Evolutionary conservation across 2,329 filamentous ascomycete genomes (phyloP).

Genomic region (Stenocarpella maydis): DNA sequence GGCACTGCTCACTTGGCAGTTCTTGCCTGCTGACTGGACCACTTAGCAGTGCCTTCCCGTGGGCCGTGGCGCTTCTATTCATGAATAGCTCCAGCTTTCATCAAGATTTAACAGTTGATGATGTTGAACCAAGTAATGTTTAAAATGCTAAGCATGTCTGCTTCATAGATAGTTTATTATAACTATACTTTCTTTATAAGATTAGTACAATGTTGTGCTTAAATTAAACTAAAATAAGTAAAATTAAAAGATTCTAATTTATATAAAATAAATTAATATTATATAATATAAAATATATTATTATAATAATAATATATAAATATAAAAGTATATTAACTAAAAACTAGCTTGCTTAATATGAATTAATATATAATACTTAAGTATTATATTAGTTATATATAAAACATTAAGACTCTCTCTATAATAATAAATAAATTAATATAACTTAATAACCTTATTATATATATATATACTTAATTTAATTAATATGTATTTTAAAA

Average conservation of each 20-base stretch:
- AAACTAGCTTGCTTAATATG: too few relatives aligned
- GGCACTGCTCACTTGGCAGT: neutral
- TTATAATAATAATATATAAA: neutral
- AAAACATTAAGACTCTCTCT: neutral
- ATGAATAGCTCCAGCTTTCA: neutral
- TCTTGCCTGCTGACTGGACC: neutral
- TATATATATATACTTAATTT: neutral
- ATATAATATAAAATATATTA: neutral
- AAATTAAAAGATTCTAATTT: neutral
- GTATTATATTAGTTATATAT: too few relatives aligned
- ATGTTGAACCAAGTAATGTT: neutral
- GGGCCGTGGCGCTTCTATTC: too few relatives aligned
- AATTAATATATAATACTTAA: too few relatives aligned
- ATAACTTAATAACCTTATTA: neutral
- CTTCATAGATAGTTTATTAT: too few relatives aligned
- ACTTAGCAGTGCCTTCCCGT: too few relatives aligned
- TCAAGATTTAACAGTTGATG: neutral
- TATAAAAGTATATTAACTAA: too few relatives aligned
- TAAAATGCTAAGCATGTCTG: too few relatives aligned
- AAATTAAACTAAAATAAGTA: neutral
- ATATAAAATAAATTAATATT: neutral
- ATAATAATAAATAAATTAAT: neutral
- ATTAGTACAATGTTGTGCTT: too few relatives aligned
- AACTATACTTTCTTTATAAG: too few relatives aligned
- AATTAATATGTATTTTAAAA: neutral